Percentiles rank a stretch among this genome's conserved stretches.
These are phyloP conservation scores for Phytophthora agathidicida DNA, from an alignment of 352 stramenopile species.

Conservation along the genomic window DNA sequence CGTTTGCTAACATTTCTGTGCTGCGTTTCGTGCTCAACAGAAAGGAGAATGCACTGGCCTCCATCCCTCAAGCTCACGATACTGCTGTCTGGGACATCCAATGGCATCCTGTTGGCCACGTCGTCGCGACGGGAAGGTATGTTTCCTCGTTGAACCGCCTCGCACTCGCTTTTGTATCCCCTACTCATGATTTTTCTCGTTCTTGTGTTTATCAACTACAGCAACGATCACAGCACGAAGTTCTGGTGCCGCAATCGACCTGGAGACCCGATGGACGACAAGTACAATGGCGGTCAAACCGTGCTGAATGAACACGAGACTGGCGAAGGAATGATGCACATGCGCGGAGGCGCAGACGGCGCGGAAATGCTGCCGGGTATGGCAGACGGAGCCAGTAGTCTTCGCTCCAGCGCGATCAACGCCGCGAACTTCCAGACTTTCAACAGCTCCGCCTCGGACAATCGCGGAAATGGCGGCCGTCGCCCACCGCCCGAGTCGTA, in stretches of 20 bases:
- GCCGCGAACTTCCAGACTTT: constrained; percentile 77
- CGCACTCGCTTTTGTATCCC: no score
- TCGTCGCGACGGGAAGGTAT: constrained; percentile 93
- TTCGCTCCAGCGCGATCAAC: constrained; percentile 75
- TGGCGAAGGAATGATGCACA: constrained; percentile 37
- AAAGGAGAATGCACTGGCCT: constrained; percentile 83
- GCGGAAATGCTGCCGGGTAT: constrained; percentile 74
- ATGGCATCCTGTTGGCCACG: constrained; percentile 97
- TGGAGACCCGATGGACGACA: constrained; percentile 90
- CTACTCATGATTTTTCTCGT: constrained; percentile 1
- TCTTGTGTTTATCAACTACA: constrained; percentile 20
- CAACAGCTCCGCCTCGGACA: constrained; percentile 42
- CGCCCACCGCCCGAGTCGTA: constrained; percentile 83
- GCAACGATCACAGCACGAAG: constrained; percentile 97
- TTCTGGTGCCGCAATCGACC: constrained; percentile 97
- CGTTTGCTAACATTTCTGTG: constrained; percentile 4
- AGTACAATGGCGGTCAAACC: constrained; percentile 83
- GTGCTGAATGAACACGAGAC: constrained; percentile 75
- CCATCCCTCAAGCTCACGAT: constrained; percentile 94
- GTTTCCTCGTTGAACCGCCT: neutral
- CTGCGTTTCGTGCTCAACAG: constrained; percentile 40
- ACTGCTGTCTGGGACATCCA: constrained; percentile 98
- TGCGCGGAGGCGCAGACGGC: constrained; percentile 28
- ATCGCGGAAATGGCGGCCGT: constrained; percentile 37
- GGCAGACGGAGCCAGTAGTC: constrained; percentile 55